Conservation (phyloP, 495 filamentous ascomycete species). For the Podospora bellae-mahoneyi region DNA sequence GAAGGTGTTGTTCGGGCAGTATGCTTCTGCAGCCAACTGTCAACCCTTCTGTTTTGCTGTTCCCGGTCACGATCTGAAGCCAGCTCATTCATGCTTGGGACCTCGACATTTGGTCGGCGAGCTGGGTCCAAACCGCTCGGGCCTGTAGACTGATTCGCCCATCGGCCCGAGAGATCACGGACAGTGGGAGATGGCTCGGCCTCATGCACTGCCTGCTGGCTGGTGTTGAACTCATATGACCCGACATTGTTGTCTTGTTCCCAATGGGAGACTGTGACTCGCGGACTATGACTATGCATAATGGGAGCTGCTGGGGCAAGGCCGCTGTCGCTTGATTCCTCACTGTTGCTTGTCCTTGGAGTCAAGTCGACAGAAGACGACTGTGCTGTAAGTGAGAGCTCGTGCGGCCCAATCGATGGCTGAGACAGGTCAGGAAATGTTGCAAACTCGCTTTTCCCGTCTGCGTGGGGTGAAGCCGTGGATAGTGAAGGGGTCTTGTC, state of each 20-base stretch:
- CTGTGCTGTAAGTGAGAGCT: slow-evolving; percentile 24
- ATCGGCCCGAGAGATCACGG: slow-evolving; percentile 39
- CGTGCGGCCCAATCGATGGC: slow-evolving; percentile 21
- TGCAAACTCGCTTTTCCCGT: slow-evolving; percentile 17
- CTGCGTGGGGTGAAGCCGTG: slow-evolving; percentile 29
- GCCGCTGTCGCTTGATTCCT: slow-evolving; percentile 48
- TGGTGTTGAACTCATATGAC: slow-evolving; percentile 30
- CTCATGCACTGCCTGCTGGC: slow-evolving; percentile 15
- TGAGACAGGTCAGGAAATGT: slow-evolving; percentile 19
- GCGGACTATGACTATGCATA: slow-evolving; percentile 46
- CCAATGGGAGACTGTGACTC: slow-evolving; percentile 51
- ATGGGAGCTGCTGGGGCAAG: slow-evolving; percentile 34
- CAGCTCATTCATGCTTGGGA: slow-evolving; percentile 42
- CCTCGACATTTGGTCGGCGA: slow-evolving; percentile 36
- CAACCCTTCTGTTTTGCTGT: slow-evolving; percentile 42
- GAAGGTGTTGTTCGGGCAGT: background rate
- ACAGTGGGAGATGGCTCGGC: slow-evolving; percentile 15
- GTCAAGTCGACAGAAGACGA: slow-evolving; percentile 42
- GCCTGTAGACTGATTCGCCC: slow-evolving; percentile 38
- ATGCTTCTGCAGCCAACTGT: slow-evolving; percentile 37
- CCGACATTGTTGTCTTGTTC: slow-evolving; percentile 33
- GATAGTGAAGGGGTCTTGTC: slow-evolving; percentile 35
- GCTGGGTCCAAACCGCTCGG: slow-evolving; percentile 44
- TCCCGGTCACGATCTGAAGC: slow-evolving; percentile 31
- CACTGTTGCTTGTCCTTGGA: slow-evolving; percentile 47